Evolutionary conservation across 306 rosid species (phyloP), one percentile per base, ranked within the genome.

Genomic region (Trifolium subterraneum): DNA sequence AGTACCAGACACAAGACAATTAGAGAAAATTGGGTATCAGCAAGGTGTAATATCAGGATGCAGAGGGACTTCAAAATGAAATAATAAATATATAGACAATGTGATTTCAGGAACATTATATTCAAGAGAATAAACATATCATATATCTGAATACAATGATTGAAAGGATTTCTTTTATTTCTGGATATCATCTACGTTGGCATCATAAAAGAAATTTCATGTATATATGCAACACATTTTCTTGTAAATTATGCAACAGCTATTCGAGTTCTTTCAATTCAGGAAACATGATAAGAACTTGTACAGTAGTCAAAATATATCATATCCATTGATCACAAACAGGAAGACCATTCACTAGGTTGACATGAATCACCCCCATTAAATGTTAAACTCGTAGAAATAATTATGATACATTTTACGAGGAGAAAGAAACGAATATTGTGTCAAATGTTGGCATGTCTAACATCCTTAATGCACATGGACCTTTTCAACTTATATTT

Each of bases 1-100:
- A 79, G 81, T 65, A 80, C 51, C 39, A 60, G 68, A 56, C 36
- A 38, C 16, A 73, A 73, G 67, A 64, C 56, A 79, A 75, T 18
- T 74, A 18, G 23, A 8, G 70, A 27, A 69, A 23, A 18, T 60
- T 60, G 67, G 41, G 77, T 39, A 75, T 13, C 68, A 9, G 12
- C 63, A 35, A 55, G 55, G 78, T 64, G 75, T 11, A 20, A 41
- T 54, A 74, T 45, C 39, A 80, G 8, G 29, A 41, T 7, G 52
- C 51, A 20, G 25, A 70, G 65, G 74, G 56, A 73, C 9, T 72
- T 51, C 7, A 51, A 19, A 29, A 38, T 50, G 35, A 8, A 12
- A 15, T 5, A 29, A 22, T 35, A 29, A 15, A 35, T 19, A 70
- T 8, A 19, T 8, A 67, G 27, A 13, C 8, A 68, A 23, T 73